Percentiles rank a stretch among this genome's conserved stretches.
These are phyloP conservation scores for Waitea zeae DNA, from an alignment of 1,284 basidiomycete genomes.

Conservation along the genomic window DNA sequence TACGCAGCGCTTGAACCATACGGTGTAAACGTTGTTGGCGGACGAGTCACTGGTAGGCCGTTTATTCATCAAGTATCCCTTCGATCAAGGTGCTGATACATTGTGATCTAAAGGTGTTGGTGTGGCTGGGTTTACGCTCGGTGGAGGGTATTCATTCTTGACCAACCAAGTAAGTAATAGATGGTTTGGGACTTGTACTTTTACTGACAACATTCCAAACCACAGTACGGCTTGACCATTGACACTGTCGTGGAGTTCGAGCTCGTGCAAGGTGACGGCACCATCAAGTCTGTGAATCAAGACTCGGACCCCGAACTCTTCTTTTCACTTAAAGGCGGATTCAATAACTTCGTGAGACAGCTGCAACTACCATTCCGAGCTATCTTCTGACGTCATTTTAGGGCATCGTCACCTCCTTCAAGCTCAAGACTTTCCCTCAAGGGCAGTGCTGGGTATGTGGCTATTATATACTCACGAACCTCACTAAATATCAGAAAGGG, in stretches of 20 bases:
- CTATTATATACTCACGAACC: not conserved
- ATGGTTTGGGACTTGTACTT: not conserved
- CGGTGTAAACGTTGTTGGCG: slow-evolving; percentile 1
- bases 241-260: slow-evolving; percentile 22
- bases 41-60: slow-evolving; percentile 1
- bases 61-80: not conserved
- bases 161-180: no score
- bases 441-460: slow-evolving; percentile 36
- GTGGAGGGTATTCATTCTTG: slow-evolving; percentile 5
- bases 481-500: slow-evolving; percentile 17
- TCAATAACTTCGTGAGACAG: slow-evolving; percentile 38
- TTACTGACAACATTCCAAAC: slow-evolving; percentile 13
- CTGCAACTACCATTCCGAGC: not conserved
- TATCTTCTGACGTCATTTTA: no score
- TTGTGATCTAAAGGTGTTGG: no score
- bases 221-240: slow-evolving; percentile 23
- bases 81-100: not conserved
- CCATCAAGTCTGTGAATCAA: slow-evolving; percentile 12
- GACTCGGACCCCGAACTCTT: slow-evolving; percentile 16
- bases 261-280: slow-evolving; percentile 23
- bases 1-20: not conserved
- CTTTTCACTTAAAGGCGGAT: slow-evolving; percentile 31
- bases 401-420: slow-evolving; percentile 44
- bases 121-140: slow-evolving; percentile 2
- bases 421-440: slow-evolving; percentile 32